phyloP scores from a whole-genome alignment of 768 basidiomycete species.

The Tephrocybe rancida region DNA sequence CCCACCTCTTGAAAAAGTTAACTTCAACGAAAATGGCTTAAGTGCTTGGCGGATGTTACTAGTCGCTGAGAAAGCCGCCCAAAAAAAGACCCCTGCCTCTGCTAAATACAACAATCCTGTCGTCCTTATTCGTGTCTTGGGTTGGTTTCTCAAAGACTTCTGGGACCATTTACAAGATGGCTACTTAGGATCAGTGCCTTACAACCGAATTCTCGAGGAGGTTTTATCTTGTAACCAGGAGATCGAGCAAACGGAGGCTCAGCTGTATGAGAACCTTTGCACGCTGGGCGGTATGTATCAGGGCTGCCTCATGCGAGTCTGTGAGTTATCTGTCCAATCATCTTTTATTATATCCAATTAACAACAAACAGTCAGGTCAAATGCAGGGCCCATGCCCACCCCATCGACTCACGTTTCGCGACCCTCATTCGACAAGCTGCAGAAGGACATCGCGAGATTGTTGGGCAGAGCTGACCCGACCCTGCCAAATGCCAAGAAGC shows the following conservation, averaged over 20 bases:
- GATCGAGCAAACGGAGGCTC: background rate
- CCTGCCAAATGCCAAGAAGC: constrained; percentile 2
- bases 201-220: background rate
- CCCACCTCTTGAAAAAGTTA: no score
- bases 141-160: constrained; percentile 9
- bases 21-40: no score
- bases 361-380: background rate
- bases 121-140: constrained; percentile 7
- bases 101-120: no score
- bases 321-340: background rate
- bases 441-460: background rate
- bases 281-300: background rate
- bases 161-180: constrained; percentile 7
- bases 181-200: background rate
- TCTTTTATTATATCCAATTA: background rate
- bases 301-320: background rate
- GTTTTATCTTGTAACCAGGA: background rate
- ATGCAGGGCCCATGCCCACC: background rate
- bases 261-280: background rate
- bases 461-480: constrained; percentile 2
- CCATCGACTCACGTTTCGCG: constrained; percentile 4
- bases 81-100: no score
- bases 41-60: no score
- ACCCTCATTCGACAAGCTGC: constrained; percentile 4
- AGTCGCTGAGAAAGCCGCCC: no score